Base-by-base conservation (phyloP, 257 asterid species). In the Coffea eugenioides region DNA sequence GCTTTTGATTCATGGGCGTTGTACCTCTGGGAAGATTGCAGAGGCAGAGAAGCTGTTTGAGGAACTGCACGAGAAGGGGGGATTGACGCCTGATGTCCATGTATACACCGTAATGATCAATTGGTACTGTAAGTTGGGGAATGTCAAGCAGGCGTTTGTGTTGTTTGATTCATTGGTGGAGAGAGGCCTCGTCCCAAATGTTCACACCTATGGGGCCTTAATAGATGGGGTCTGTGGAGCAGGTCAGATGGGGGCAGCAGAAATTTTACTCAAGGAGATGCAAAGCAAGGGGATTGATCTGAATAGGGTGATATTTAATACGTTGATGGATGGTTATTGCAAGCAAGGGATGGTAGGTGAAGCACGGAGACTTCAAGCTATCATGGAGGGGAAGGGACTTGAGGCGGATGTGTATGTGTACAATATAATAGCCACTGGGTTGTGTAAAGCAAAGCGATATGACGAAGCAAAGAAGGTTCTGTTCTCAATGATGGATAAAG, bases 281-380 rank as follows among this genome's bases (percentile, higher is more conserved):
- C 98, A 89, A 65, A 85, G 82, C 56, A 89, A 86, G 71, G 97
- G 97, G 76, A 82, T 94, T 75, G 89, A 89, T 82, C 68, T 85
- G 36, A 92, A 90, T 76, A 86, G 83, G 6, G 92, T 92, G 61
- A 83, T 92, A 79, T 94, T 89, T 82, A 96, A 94, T 83, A 92
- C 95, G 13, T 48, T 92, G 86, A 88, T 96, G 90, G 97, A 92
- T 84, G 98, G 97, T 48, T 96, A 91, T 83, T 91, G 95, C 78
- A 96, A 89, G 90, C 81, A 81, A 73, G 98, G 99, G 70, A 87
- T 84, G 93, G 82, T 96, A 0, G 91, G 89, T n/a, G 94, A 91
- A 84, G 99, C 94, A 31, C 51, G 86, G 90, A 86, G 83, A 76
- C 83, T 94, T 74, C 88, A 83, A 43, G 80, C 70, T 43, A 52